phyloP scores from a whole-genome alignment of 2,329 filamentous ascomycete genomes.

The Fusarium sp. region DNA sequence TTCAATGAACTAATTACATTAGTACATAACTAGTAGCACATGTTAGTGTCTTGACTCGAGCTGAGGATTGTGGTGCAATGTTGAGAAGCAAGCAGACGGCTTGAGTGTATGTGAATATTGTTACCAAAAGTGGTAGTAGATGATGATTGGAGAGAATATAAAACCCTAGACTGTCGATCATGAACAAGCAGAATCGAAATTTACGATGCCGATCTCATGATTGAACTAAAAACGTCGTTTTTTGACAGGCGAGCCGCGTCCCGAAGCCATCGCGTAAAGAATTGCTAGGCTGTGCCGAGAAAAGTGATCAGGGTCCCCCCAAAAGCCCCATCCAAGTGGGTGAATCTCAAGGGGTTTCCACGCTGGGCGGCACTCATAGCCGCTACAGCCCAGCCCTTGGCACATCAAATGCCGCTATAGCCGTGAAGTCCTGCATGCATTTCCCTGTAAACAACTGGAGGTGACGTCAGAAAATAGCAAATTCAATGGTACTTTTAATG shows the following conservation, averaged over 20 bases:
- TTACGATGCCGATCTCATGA: neutral
- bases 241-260: slow-evolving; percentile 15
- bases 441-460: slow-evolving; percentile 5
- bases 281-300: neutral
- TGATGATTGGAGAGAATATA: neutral
- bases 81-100: neutral
- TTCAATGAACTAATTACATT: neutral
- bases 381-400: slow-evolving; percentile 33
- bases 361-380: slow-evolving; percentile 23
- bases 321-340: neutral
- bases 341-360: neutral
- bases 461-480: slow-evolving; percentile 36
- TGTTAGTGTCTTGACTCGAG: neutral
- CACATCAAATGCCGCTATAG: slow-evolving; percentile 28
- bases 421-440: slow-evolving; percentile 13
- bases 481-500: slow-evolving; percentile 9
- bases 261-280: slow-evolving; percentile 24
- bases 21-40: neutral
- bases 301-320: slow-evolving; percentile 19
- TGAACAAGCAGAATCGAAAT: neutral
- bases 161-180: neutral
- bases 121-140: neutral
- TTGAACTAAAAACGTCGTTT: neutral
- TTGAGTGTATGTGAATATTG: neutral
- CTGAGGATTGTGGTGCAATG: neutral